Conservation (phyloP, 2,329 filamentous ascomycete species). For the Aspergillus sp. region DNA sequence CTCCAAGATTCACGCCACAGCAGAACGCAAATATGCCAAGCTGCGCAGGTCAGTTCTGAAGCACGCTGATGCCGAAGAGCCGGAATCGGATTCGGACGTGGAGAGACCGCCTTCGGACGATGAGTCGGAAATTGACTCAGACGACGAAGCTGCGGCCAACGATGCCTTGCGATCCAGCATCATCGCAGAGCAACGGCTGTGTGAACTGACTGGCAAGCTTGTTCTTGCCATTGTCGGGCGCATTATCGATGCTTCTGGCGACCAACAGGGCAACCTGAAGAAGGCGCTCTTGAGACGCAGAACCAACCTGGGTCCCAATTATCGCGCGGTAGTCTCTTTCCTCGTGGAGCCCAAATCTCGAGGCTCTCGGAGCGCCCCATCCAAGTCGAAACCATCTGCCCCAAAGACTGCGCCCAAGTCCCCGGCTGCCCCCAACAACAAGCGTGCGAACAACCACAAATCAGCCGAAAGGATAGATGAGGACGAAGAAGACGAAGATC, state of each 20-base stretch:
- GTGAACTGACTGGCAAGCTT: constrained; percentile 80
- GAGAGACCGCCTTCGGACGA: constrained; percentile 57
- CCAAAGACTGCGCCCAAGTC: constrained; percentile 14
- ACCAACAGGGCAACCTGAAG: constrained; percentile 63
- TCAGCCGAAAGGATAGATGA: constrained; percentile 46
- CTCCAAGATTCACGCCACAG: constrained; percentile 71
- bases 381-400: constrained; percentile 36
- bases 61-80: constrained; percentile 66
- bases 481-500: constrained; percentile 37
- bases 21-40: constrained; percentile 76
- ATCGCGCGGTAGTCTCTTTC: constrained; percentile 78
- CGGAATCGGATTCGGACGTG: constrained; percentile 62
- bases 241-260: constrained; percentile 66
- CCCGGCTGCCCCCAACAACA: constrained; percentile 16
- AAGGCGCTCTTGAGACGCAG: constrained; percentile 77
- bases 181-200: constrained; percentile 79
- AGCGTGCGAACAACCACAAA: constrained; percentile 25
- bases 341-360: constrained; percentile 66
- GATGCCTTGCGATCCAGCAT: constrained; percentile 65
- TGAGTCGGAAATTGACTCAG: constrained; percentile 30
- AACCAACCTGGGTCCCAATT: constrained; percentile 76
- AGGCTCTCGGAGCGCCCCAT: constrained; percentile 16
- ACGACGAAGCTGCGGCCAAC: constrained; percentile 38
- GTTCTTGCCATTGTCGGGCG: constrained; percentile 76
- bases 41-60: constrained; percentile 44